Percentiles rank a stretch among this genome's conserved stretches.
Conservation (phyloP, 2,329 filamentous ascomycete species). For the Berkeleyomyces basicola region DNA sequence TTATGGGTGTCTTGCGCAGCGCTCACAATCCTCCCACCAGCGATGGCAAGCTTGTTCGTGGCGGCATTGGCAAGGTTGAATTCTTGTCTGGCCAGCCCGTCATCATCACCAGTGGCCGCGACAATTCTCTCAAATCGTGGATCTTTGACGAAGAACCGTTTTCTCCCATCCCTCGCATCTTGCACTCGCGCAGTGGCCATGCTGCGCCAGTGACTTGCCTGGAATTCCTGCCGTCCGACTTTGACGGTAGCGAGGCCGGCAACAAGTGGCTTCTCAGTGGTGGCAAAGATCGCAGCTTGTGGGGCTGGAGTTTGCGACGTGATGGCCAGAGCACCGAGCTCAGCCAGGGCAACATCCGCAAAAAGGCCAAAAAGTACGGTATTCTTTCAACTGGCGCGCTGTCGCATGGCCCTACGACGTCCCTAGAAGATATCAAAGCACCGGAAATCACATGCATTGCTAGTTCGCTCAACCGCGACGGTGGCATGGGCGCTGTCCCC, state of each 20-base stretch:
- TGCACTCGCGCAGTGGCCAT: constrained; percentile 79
- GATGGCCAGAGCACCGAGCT: constrained; percentile 90
- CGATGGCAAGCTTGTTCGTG: constrained; percentile 39
- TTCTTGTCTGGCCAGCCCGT: constrained; percentile 83
- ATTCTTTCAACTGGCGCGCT: constrained; percentile 42
- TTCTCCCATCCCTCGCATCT: constrained; percentile 64
- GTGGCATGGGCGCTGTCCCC: constrained; percentile 73
- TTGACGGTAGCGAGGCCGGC: constrained; percentile 71
- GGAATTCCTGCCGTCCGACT: constrained; percentile 71
- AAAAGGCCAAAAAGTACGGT: constrained; percentile 79
- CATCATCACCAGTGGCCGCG: constrained; percentile 73
- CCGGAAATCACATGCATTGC: constrained; percentile 85
- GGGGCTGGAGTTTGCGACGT: constrained; percentile 88
- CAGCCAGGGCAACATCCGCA: constrained; percentile 76
- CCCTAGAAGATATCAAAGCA: constrained; percentile 64
- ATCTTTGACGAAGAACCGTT: constrained; percentile 90
- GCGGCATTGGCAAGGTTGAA: constrained; percentile 73
- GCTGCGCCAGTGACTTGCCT: constrained; percentile 71
- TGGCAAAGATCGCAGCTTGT: constrained; percentile 76
- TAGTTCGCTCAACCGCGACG: constrained; percentile 82
- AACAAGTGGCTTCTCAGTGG: constrained; percentile 93
- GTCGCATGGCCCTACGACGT: constrained; percentile 43
- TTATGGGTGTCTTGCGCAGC: constrained; percentile 71
- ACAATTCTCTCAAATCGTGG: constrained; percentile 92
- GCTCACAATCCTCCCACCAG: constrained; percentile 64